Evolutionary conservation across 1,284 basidiomycete genomes (phyloP).

Genomic region (Athelia sp.): DNA sequence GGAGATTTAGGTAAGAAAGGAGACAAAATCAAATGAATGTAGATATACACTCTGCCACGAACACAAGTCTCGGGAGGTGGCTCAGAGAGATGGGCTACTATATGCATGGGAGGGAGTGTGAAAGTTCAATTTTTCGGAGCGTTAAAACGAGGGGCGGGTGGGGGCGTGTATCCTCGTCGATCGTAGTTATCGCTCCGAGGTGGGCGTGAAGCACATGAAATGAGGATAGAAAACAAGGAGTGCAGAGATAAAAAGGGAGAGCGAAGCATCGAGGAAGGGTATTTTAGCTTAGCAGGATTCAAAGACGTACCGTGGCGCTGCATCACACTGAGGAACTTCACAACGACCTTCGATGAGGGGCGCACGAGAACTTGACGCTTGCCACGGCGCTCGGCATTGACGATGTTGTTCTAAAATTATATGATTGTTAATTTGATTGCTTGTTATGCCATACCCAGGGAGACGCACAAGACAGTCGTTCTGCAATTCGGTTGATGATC

Average conservation of each 20-base stretch:
- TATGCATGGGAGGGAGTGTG: slow-evolving; percentile 49
- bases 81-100: slow-evolving; percentile 26
- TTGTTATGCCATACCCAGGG: background rate
- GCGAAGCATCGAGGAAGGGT: slow-evolving; percentile 6
- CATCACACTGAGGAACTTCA: slow-evolving; percentile 96
- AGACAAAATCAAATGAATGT: slow-evolving; percentile 10
- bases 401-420: slow-evolving; percentile 85
- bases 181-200: slow-evolving; percentile 73
- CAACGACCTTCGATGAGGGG: slow-evolving; percentile 93
- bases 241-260: slow-evolving; percentile 7
- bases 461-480: slow-evolving; percentile 75
- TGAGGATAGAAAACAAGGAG: slow-evolving; percentile 3
- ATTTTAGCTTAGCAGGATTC: too few relatives aligned
- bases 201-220: background rate
- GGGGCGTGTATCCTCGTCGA: slow-evolving; percentile 44
- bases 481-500: slow-evolving; percentile 26
- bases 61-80: slow-evolving; percentile 32
- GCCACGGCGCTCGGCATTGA: slow-evolving; percentile 97
- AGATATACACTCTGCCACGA: slow-evolving; percentile 57
- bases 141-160: slow-evolving; percentile 68
- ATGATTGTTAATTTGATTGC: background rate
- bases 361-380: slow-evolving; percentile 97
- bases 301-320: slow-evolving; percentile 95
- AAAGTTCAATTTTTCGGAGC: slow-evolving; percentile 53
- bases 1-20: slow-evolving; percentile 1